phyloP scores from a whole-genome alignment of 345 rosid species.

The Rhodomyrtus tomentosa region DNA sequence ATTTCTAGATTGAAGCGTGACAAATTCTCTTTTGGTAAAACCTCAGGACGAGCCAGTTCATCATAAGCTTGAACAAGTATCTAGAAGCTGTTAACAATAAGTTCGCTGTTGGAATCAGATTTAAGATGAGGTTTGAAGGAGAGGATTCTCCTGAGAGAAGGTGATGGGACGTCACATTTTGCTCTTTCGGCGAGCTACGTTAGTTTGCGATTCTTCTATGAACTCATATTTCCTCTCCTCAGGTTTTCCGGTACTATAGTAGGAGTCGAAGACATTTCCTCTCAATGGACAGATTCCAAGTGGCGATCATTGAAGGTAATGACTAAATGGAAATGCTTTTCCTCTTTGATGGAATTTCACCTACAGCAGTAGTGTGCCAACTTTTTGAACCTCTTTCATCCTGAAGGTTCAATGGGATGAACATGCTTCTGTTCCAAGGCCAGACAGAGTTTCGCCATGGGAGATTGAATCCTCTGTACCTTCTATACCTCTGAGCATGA shows the following conservation, averaged over 20 bases:
- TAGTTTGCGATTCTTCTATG: not conserved
- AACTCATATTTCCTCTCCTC: not conserved
- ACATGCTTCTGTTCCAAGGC: constrained; percentile 65
- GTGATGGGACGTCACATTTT: constrained; percentile 15
- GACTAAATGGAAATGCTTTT: not conserved
- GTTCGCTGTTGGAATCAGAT: constrained; percentile 70
- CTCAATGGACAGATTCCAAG: constrained; percentile 64
- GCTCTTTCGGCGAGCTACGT: not conserved
- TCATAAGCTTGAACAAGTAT: constrained; percentile 68
- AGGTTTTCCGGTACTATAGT: constrained; percentile 88
- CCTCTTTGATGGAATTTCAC: not conserved
- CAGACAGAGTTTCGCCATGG: constrained; percentile 94
- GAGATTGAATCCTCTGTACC: constrained; percentile 64
- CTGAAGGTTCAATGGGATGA: constrained; percentile 93
- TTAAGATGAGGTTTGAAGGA: constrained; percentile 88
- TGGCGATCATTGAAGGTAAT: constrained; percentile 77
- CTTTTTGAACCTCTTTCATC: not conserved
- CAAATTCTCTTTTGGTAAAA: not conserved
- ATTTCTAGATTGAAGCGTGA: not conserved
- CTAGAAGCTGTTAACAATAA: constrained; percentile 48
- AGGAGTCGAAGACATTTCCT: constrained; percentile 70
- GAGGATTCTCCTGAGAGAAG: constrained; percentile 88
- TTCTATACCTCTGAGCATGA: constrained; percentile 25
- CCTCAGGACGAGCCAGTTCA: constrained; percentile 79
- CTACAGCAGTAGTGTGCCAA: not conserved